phyloP scores from a whole-genome alignment of 1,284 basidiomycete genomes.

The Caloboletus firmus region DNA sequence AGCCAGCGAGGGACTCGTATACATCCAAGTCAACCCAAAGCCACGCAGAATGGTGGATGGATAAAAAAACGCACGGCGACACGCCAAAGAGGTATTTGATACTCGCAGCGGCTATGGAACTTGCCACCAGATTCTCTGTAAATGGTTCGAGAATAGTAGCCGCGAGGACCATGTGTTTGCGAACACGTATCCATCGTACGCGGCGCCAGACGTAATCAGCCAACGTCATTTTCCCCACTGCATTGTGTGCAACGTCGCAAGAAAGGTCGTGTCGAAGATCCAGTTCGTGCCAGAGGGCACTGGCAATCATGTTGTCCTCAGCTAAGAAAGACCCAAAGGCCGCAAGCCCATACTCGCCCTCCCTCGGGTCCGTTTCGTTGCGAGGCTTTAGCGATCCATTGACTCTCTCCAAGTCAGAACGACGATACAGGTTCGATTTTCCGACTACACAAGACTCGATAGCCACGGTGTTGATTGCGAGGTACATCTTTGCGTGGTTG shows the following conservation, averaged over 20 bases:
- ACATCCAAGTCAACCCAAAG: constrained; percentile 72
- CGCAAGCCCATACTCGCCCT: constrained; percentile 56
- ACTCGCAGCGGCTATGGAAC: constrained; percentile 61
- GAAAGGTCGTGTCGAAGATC: constrained; percentile 84
- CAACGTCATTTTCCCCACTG: constrained; percentile 84
- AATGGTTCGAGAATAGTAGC: constrained; percentile 88
- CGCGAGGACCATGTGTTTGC: constrained; percentile 85
- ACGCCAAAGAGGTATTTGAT: constrained; percentile 54
- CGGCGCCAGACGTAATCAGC: constrained; percentile 81
- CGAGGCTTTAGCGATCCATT: constrained; percentile 58
- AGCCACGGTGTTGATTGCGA: constrained; percentile 87
- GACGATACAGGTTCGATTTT: constrained; percentile 93
- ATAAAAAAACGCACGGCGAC: constrained; percentile 53
- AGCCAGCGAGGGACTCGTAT: constrained; percentile 70
- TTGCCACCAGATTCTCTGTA: constrained; percentile 79
- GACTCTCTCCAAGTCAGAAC: constrained; percentile 79
- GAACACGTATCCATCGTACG: constrained; percentile 91
- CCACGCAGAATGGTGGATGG: constrained; percentile 58
- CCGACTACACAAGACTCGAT: constrained; percentile 97
- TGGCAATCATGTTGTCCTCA: constrained; percentile 95
- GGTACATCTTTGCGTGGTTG: constrained; percentile 99
- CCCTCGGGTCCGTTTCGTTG: constrained; percentile 28
- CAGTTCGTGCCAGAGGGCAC: constrained; percentile 88
- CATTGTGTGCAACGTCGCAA: constrained; percentile 84
- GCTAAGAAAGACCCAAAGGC: constrained; percentile 86